Base-by-base conservation (phyloP, 2,329 filamentous ascomycete species). In the Coniochaeta sp. region DNA sequence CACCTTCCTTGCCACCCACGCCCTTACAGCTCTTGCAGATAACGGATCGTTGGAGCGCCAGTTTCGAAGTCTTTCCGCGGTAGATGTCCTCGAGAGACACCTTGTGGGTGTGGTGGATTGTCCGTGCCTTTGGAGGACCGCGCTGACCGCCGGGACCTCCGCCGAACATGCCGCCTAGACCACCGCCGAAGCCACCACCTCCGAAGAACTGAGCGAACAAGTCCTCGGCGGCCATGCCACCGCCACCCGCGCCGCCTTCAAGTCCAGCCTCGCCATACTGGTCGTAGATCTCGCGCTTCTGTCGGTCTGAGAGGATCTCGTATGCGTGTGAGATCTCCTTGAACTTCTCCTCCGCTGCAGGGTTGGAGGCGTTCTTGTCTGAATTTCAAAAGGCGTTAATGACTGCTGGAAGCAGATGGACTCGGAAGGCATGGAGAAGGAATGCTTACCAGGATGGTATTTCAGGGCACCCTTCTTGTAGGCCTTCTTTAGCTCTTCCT, bases 321-420 rank as follows among this genome's bases (percentile, higher is more conserved):
- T 98, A 99, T 63, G 95, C 95, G 72, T 93, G 89, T 66, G 92
- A 96, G 63, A 97, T 84, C 70, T 97, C 93, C 81, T 99, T 98
- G 88, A 99, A 99, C 78, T 97, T 99, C 63, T 96, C 92, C 68
- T 93, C 92, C 58, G 95, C 93, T 28, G 88, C 89, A 44, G 93
- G 92, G 80, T 96, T 96, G 80, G 95, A 87, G 65, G 89, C 86
- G 77, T 99, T 99, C 84, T 99, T 99, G 78, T 99, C 93, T 96
- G 67, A 22, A 55, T 16, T 1, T 6, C 24, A n/a, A n/a, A n/a
- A 38, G 38, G 38, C 7, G 31, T 57, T 38, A 57, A 17, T n/a
- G 17, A 57, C 17, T 36, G 54, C 8, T 57, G 12, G 8, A 14
- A 14, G 24, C 19, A 22, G 17, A 17, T n/a, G 34, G 31, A 57